phyloP scores from a whole-genome alignment of 202 grass and related monocot genomes.

The Setaria italica region DNA sequence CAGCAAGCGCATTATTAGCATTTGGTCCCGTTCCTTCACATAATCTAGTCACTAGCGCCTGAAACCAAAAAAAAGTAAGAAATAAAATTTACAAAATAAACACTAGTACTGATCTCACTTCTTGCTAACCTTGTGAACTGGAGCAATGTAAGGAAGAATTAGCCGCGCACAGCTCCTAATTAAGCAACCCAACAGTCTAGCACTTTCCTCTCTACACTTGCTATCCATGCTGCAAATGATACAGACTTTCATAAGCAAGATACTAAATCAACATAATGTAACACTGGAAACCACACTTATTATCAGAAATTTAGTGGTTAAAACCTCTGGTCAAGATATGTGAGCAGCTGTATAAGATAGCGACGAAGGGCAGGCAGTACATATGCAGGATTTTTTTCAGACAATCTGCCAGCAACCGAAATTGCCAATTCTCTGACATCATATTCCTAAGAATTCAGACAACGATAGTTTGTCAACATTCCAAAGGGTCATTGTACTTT shows the following conservation, averaged over 20 bases:
- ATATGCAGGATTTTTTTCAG: conserved; percentile 99
- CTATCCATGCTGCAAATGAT: conserved; percentile 82
- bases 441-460: conserved; percentile 74
- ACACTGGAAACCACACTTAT: conserved; percentile 21
- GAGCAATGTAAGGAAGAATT: conserved; percentile 98
- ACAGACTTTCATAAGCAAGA: conserved; percentile 36
- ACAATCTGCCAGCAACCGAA: conserved; percentile 90
- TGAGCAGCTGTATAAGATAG: conserved; percentile 95
- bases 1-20: conserved; percentile 85
- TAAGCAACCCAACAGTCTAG: conserved; percentile 85
- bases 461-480: conserved; percentile 27
- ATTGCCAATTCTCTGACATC: conserved; percentile 91
- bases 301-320: conserved; percentile 32
- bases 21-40: conserved; percentile 74
- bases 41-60: conserved; percentile 86
- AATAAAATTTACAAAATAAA: conserved; percentile 39
- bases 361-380: conserved; percentile 96
- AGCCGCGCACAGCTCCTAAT: conserved; percentile 89
- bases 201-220: conserved; percentile 95
- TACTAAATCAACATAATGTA: conserved; percentile 21
- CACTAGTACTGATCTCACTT: conserved; percentile 22
- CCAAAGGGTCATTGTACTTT: neutral
- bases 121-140: conserved; percentile 90
- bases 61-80: conserved; percentile 51
- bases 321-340: conserved; percentile 95